These are phyloP conservation scores for Sherardia arvensis DNA, from an alignment of 257 asterid genomes.

Conservation along the genomic window DNA sequence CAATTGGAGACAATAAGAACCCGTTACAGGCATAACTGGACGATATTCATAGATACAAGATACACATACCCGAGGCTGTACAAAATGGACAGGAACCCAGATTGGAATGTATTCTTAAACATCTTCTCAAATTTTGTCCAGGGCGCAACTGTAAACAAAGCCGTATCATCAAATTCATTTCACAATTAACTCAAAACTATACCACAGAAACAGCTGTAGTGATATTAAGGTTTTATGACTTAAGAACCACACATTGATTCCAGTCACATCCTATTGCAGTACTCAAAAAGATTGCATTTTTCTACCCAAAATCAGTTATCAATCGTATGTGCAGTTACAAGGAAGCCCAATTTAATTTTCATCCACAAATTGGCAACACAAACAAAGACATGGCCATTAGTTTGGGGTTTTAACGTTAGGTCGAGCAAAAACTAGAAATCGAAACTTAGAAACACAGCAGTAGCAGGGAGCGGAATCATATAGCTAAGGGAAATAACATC, in stretches of 20 bases:
- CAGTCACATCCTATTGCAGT: no score
- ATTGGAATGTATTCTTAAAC: constrained; percentile 96
- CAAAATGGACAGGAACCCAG: constrained; percentile 85
- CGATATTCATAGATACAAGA: not conserved
- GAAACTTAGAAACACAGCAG: no score
- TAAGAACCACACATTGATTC: not conserved
- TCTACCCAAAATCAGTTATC: no score
- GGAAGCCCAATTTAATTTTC: no score
- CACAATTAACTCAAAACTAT: not conserved
- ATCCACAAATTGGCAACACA: no score
- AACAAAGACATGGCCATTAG: no score
- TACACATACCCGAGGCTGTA: constrained; percentile 82
- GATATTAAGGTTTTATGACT: not conserved
- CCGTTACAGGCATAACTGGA: not conserved
- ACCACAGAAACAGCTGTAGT: not conserved
- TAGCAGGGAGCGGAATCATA: no score
- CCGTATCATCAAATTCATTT: not conserved
- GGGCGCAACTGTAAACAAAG: constrained; percentile 7
- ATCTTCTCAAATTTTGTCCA: constrained; percentile 22
- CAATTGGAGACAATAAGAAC: not conserved
- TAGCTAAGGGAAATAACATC: no score
- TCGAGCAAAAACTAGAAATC: no score
- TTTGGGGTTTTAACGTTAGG: no score
- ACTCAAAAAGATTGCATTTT: no score
- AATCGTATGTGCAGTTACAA: no score